A percentile compares a stretch with the other conserved stretches of the same genome.
phyloP scores from a whole-genome alignment of 805 yeast species.

The Spathaspora arborariae region DNA sequence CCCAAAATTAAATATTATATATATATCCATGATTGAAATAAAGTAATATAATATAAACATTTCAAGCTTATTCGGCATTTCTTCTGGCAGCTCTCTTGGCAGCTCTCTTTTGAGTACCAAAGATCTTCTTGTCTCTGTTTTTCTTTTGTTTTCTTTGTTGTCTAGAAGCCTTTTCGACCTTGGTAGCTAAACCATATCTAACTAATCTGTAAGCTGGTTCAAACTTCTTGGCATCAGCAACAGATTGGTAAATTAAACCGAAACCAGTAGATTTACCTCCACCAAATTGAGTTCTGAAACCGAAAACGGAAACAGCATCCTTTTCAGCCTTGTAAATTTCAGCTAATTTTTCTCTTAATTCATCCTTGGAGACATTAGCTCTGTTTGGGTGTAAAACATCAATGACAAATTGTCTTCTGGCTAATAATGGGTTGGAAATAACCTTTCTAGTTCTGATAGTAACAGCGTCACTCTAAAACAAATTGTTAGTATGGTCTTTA shows the following conservation, averaged over 20 bases:
- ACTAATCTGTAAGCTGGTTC: constrained; percentile 99
- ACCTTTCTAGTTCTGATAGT: constrained; percentile 99
- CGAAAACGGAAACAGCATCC: constrained; percentile 95
- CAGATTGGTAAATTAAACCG: constrained; percentile 98
- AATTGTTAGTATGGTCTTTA: not conserved
- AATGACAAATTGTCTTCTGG: constrained; percentile 99
- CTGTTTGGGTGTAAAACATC: constrained; percentile 99
- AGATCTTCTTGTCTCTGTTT: constrained; percentile 99
- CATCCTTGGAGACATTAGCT: constrained; percentile 99
- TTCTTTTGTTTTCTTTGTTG: constrained; percentile 99
- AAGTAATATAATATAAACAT: not conserved
- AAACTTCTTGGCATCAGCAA: constrained; percentile 95
- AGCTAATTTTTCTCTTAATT: constrained; percentile 92
- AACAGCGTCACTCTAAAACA: constrained; percentile 90
- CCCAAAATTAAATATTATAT: constrained; percentile 1
- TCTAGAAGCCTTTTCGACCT: constrained; percentile 97
- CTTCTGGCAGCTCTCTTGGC: constrained; percentile 91
- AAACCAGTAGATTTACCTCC: constrained; percentile 99
- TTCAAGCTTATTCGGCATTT: constrained; percentile 65
- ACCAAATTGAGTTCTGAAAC: constrained; percentile 99
- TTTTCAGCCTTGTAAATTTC: constrained; percentile 86
- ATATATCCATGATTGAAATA: constrained; percentile 1
- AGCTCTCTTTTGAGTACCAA: constrained; percentile 95
- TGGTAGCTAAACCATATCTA: constrained; percentile 95
- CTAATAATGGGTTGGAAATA: constrained; percentile 97